Percentiles rank a stretch among this genome's conserved stretches.
Conservation (phyloP, 331 rosid genomes). For the Erythrophleum ivorense region DNA sequence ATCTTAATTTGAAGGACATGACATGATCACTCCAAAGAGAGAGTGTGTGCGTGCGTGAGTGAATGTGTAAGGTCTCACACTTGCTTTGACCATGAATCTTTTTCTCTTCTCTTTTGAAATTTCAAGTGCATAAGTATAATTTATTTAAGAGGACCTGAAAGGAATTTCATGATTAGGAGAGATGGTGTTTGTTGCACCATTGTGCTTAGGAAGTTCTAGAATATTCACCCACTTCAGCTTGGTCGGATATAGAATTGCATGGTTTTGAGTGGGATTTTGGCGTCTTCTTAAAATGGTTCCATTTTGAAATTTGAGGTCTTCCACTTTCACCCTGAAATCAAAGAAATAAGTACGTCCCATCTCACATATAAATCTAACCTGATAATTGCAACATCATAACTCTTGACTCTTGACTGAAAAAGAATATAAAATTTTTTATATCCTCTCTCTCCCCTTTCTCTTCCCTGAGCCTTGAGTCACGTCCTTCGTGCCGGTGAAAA, state of each 20-base stretch:
- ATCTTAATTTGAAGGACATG: conserved; percentile 13
- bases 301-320: conserved; percentile 8
- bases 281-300: conserved; percentile 50
- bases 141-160: background rate
- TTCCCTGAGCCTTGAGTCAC: background rate
- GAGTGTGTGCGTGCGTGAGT: background rate
- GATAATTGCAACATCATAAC: conserved; percentile 43
- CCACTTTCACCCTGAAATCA: conserved; percentile 50
- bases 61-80: background rate
- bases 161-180: background rate
- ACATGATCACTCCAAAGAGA: background rate
- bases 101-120: conserved; percentile 21
- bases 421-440: background rate
- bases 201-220: conserved; percentile 45
- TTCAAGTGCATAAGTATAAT: background rate
- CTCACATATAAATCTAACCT: conserved; percentile 31
- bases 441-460: background rate
- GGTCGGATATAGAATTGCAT: conserved; percentile 51
- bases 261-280: conserved; percentile 65
- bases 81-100: conserved; percentile 44
- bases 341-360: conserved; percentile 46
- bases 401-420: background rate
- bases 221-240: conserved; percentile 35
- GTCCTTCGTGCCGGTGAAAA: background rate
- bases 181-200: conserved; percentile 9